Conservation (phyloP, 225 moss, liverwort and hornwort species). For the Lunularia cruciata region DNA sequence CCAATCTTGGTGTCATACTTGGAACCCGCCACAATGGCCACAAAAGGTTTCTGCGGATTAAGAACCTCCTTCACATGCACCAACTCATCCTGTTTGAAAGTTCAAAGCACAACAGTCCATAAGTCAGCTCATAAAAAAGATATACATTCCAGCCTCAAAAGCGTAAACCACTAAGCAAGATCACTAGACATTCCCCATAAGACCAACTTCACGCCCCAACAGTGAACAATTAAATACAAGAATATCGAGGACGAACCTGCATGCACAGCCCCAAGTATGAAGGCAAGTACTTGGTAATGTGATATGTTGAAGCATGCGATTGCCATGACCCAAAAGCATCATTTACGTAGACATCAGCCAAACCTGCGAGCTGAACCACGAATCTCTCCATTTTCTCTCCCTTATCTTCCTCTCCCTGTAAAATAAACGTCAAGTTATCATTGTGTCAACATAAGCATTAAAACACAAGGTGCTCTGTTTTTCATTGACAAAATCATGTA, state of each 20-base stretch:
- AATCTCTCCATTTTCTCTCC: slow-evolving; percentile 78
- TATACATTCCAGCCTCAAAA: no score
- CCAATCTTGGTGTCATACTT: slow-evolving; percentile 96
- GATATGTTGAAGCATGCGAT: slow-evolving; percentile 76
- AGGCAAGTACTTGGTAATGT: slow-evolving; percentile 84
- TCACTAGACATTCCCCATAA: no score
- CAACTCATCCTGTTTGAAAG: slow-evolving; percentile 73
- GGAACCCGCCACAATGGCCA: slow-evolving; percentile 82
- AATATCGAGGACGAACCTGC: slow-evolving; percentile 51
- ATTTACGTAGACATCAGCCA: slow-evolving; percentile 94
- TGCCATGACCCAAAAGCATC: slow-evolving; percentile 97
- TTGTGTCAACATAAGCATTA: no score
- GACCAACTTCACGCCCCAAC: no score
- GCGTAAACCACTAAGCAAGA: no score
- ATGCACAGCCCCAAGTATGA: slow-evolving; percentile 88
- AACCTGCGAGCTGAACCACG: slow-evolving; percentile 86
- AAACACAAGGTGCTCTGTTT: no score
- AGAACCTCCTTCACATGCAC: slow-evolving; percentile 71
- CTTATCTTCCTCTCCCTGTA: slow-evolving; percentile 80
- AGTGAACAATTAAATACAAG: no score
- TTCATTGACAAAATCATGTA: no score
- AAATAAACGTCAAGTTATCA: neutral
- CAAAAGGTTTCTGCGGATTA: slow-evolving; percentile 68
- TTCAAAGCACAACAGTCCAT: no score
- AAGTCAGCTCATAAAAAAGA: no score